Evolutionary conservation across 2,329 filamentous ascomycete species (phyloP), one percentile per base, ranked within the genome.

Genomic region (Fusarium staphyleae): DNA sequence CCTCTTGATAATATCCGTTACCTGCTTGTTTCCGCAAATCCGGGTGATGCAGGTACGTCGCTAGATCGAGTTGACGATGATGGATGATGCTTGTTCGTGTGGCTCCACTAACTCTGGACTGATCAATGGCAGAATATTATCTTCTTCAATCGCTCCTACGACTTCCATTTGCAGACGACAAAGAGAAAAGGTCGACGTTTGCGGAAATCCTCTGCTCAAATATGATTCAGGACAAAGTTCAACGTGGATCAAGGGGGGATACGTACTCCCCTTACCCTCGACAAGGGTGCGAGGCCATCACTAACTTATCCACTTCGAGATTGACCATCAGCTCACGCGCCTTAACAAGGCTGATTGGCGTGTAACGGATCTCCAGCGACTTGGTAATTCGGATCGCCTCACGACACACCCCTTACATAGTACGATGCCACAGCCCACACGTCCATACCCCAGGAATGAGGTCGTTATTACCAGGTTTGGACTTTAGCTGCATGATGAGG

Each of bases 281-380:
- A 67, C 62, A 65, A 65, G 63, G 63, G 55, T 67, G 30, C 43
- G 48, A 65, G 59, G 58, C 45, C 42, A 60, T 63, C 15, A 34
- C 29, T 28, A 48, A 18, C 42, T 32, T 41, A 63, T 48, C 55
- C 65, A 61, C 65, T 60, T 47, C 40, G 30, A 62, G 52, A 60
- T 52, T 57, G 63, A 44, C 46, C 55, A 55, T 37, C 30, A 52
- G 48, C 58, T 64, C 56, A 58, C 48, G 30, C 36, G 41, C 55
- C 52, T 51, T 36, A 44, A 48, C 43, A 29, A 52, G 55, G 52
- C 52, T 62, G 60, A 67, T 67, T 65, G 65, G 65, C 45, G 47
- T 55, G 41, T 44, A 39, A 35, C 36, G 40, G 33, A 41, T 46
- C 57, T 51, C 61, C 56, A 57, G 40, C 19, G 51, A 44, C 43